Evolutionary conservation across 371 early-diverging fungal species (phyloP).

Genomic region (Blyttiomyces sp.): DNA sequence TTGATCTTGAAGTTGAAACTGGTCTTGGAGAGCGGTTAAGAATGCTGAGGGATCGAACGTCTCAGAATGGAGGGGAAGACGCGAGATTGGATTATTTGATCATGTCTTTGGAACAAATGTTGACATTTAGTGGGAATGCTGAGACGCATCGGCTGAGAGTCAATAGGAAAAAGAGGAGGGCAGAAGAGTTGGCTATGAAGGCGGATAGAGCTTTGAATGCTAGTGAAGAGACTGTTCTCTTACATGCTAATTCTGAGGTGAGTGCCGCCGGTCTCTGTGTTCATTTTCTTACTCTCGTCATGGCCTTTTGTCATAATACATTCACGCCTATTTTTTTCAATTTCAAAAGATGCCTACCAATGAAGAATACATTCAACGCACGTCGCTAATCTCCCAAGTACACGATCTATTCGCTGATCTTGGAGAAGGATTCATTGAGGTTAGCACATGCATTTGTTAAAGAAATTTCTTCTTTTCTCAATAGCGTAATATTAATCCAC

Average conservation of each 20-base stretch:
- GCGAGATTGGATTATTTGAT: constrained; percentile 67
- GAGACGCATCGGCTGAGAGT: constrained; percentile 46
- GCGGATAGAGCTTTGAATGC: background rate
- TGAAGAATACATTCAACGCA: constrained; percentile 51
- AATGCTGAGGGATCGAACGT: background rate
- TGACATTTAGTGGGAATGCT: constrained; percentile 43
- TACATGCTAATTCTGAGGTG: too few relatives aligned
- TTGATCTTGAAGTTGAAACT: constrained; percentile 76
- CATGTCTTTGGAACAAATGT: constrained; percentile 66
- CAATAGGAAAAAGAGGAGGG: constrained; percentile 36
- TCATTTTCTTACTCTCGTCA: background rate
- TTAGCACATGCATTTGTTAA: constrained; percentile 3
- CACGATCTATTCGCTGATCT: constrained; percentile 83
- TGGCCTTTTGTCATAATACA: background rate
- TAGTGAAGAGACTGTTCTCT: too few relatives aligned
- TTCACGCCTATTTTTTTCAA: too few relatives aligned
- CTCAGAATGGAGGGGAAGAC: constrained; percentile 45
- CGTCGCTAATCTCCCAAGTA: constrained; percentile 66
- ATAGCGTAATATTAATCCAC: background rate
- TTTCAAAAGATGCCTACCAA: background rate
- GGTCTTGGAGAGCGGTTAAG: constrained; percentile 47
- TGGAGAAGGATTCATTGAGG: constrained; percentile 84
- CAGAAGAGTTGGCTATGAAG: constrained; percentile 3
- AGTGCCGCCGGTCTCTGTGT: too few relatives aligned
- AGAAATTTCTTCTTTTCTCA: background rate